These are phyloP conservation scores for Xanthoparmelia taractica DNA, from an alignment of 495 filamentous ascomycete species.

Conservation along the genomic window DNA sequence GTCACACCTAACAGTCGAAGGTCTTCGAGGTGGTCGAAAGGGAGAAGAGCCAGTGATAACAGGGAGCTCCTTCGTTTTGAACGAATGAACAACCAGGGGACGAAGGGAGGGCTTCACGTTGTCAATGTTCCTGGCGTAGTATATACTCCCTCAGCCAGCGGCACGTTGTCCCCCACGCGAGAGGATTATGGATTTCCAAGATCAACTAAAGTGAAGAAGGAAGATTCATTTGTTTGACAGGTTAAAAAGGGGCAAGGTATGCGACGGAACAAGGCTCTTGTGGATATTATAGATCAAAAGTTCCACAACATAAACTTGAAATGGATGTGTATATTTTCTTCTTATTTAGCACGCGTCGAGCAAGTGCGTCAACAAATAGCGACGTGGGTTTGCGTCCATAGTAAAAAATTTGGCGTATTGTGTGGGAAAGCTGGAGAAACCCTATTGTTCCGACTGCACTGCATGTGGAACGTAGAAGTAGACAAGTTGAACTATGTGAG, in stretches of 20 bases:
- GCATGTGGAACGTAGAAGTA: not conserved
- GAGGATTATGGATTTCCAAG: not conserved
- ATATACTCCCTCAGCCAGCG: not conserved
- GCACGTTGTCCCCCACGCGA: not conserved
- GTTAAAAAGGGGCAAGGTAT: not conserved
- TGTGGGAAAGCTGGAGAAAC: not conserved
- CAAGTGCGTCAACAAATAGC: not conserved
- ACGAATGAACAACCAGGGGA: not conserved
- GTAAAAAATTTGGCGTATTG: not conserved
- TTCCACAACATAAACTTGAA: not conserved
- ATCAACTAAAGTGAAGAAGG: not conserved
- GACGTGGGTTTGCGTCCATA: not conserved
- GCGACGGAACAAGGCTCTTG: not conserved
- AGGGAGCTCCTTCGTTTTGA: constrained; percentile 9
- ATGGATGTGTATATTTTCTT: not conserved
- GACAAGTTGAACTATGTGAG: no score
- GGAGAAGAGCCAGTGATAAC: not conserved
- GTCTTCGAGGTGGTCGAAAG: constrained; percentile 1
- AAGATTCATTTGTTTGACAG: not conserved
- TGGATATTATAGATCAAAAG: not conserved
- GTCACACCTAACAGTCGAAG: constrained; percentile 4
- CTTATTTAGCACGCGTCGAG: not conserved
- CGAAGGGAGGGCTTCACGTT: not conserved
- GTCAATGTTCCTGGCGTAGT: not conserved
- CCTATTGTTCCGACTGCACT: not conserved